Base-by-base conservation (phyloP, 192 early-diverging fungal species). In the Rhizophagus prolifer region DNA sequence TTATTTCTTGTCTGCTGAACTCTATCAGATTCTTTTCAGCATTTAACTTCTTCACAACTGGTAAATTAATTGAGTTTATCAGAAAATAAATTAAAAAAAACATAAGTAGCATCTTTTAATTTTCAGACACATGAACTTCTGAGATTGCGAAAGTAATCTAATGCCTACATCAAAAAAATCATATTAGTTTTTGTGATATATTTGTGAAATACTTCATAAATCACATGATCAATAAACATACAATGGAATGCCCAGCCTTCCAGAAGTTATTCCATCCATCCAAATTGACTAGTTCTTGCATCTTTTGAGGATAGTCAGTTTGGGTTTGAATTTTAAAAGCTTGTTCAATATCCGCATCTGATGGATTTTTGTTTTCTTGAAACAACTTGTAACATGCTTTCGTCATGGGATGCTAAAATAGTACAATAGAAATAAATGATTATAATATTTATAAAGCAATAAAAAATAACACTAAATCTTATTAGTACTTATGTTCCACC, bases 351-450 rank as follows among this genome's bases (percentile, higher is more conserved):
- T 61, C n/a, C 2, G 3, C 8, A 61, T 61, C 59, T 26, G 21
- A 61, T 25, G 2, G 59, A 10, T 25, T 61, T 61, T 61, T 61
- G n/a, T 61, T 61, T 61, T n/a, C 59, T 61, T 61, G 59, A 61
- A 61, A 61, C 1, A 61, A 26, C n/a, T 61, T 5, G 9, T 61
- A 26, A 26, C n/a, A 61, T 61, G n/a, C 9, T n/a, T 61, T 61
- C 4, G n/a, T 61, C 23, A 61, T 61, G 3, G 3, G 9, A 25
- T 5, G 0, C 59, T 26, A 61, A 61, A 26, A 61, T 61, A 61
- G 5, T 23, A 31, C 30, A 31, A 31, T 31, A 31, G 30, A 31
- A 31, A 60, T 23, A 31, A 31, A 60, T 23, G 21, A 25, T 25
- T 25, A 26, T 26, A 25, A 61, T 61, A 23, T 60, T 23, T 60